These are phyloP conservation scores for Marchantia paleacea DNA, from an alignment of 225 moss, liverwort and hornwort species.

Conservation along the genomic window DNA sequence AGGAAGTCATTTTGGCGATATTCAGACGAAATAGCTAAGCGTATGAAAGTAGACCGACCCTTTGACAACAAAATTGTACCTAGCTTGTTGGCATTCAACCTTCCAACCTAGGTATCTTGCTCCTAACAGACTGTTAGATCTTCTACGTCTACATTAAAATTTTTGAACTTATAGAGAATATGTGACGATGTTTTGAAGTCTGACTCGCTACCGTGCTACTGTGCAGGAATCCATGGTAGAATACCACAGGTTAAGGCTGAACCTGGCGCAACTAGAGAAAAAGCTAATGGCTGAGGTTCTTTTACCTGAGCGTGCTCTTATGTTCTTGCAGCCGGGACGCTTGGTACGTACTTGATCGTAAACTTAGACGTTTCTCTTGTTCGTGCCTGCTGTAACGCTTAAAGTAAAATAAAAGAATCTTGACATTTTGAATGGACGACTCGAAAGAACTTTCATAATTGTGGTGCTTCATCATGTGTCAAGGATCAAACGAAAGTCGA, in stretches of 20 bases:
- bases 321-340: constrained; percentile 92
- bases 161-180: not conserved
- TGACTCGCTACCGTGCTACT: not conserved
- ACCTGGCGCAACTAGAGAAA: constrained; percentile 75
- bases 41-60: not conserved
- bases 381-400: not conserved
- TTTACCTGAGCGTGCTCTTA: constrained; percentile 71
- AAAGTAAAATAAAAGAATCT: too few relatives aligned
- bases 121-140: too few relatives aligned
- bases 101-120: not conserved
- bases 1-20: too few relatives aligned
- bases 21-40: too few relatives aligned
- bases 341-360: constrained; percentile 49
- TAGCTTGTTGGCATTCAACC: not conserved
- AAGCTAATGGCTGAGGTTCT: constrained; percentile 95
- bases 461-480: not conserved
- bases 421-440: too few relatives aligned
- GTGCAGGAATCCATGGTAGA: constrained; percentile 74
- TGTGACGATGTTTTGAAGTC: not conserved
- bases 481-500: not conserved
- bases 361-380: not conserved
- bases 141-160: not conserved
- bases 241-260: constrained; percentile 77
- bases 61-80: too few relatives aligned
- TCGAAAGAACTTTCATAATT: not conserved